Evolutionary conservation across 2,329 filamentous ascomycete species (phyloP).

Genomic region (Pseudocercospora pini-densiflorae): DNA sequence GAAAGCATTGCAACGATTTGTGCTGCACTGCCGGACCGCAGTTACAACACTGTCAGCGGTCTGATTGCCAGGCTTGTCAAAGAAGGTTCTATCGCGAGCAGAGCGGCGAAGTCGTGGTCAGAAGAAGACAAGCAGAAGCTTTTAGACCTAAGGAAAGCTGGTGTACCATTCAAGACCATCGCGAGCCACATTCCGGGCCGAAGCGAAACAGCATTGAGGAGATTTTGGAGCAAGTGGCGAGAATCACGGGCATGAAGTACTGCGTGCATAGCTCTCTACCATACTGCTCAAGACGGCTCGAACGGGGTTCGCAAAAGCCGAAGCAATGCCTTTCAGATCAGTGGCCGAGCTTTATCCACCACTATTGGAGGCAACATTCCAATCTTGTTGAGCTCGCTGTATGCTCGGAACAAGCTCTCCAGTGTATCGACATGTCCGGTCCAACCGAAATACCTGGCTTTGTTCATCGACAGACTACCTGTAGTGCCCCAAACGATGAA

Average conservation of each 20-base stretch:
- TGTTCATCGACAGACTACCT: constrained; percentile 46
- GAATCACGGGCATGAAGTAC: not conserved
- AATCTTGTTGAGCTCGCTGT: constrained; percentile 48
- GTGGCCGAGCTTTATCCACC: constrained; percentile 31
- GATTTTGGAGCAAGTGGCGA: not conserved
- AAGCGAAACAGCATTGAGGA: not conserved
- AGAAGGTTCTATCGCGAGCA: not conserved
- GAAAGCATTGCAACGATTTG: not conserved
- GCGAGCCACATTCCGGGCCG: not conserved
- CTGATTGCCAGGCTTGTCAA: not conserved
- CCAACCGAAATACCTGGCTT: constrained; percentile 53
- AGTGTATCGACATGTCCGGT: constrained; percentile 52
- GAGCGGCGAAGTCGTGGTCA: not conserved
- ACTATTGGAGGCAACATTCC: constrained; percentile 49
- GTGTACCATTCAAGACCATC: not conserved
- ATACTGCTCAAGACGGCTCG: not conserved
- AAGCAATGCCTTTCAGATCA: constrained; percentile 27
- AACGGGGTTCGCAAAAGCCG: not conserved
- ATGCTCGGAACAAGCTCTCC: constrained; percentile 49
- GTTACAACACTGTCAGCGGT: not conserved
- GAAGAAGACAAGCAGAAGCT: not conserved
- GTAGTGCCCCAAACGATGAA: constrained; percentile 39
- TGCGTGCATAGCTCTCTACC: not conserved
- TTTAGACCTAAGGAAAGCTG: not conserved
- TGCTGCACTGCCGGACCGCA: not conserved